Evolutionary conservation across 768 basidiomycete genomes (phyloP).

Genomic region (Russula griseocarnosa): DNA sequence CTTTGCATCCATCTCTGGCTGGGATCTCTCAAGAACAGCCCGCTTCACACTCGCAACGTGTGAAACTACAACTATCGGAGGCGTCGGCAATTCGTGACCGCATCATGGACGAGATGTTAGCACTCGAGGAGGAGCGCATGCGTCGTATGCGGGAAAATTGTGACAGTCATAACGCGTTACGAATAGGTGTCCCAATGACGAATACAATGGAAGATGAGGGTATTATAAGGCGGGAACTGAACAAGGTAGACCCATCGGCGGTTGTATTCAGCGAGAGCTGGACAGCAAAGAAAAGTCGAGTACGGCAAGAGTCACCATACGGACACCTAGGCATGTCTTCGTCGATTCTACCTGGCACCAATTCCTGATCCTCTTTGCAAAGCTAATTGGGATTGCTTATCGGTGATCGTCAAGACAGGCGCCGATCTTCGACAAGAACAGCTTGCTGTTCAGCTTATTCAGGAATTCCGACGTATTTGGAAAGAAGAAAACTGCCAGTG

Average conservation of each 20-base stretch:
- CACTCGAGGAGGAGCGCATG: conserved; percentile 95
- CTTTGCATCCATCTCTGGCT: conserved; percentile 35
- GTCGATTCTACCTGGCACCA: conserved; percentile 4
- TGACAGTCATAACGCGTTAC: conserved; percentile 65
- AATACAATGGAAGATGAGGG: conserved; percentile 70
- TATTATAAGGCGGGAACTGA: conserved; percentile 88
- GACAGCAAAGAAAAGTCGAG: conserved; percentile 90
- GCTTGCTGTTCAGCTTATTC: conserved; percentile 91
- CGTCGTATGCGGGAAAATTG: conserved; percentile 75
- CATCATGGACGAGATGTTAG: conserved; percentile 98
- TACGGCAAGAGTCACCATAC: conserved; percentile 91
- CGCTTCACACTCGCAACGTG: conserved; percentile 39
- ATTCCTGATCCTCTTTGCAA: conserved; percentile 10
- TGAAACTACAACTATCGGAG: conserved; percentile 75
- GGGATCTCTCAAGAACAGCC: conserved; percentile 30
- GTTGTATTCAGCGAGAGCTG: conserved; percentile 95
- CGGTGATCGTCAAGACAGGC: conserved; percentile 98
- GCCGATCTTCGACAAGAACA: conserved; percentile 97
- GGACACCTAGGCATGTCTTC: conserved; percentile 74
- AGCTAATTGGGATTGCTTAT: conserved; percentile 86
- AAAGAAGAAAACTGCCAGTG: conserved; percentile 87
- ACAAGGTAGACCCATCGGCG: conserved; percentile 93
- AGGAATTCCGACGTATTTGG: conserved; percentile 92
- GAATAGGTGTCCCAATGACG: conserved; percentile 34
- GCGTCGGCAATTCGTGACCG: conserved; percentile 88